Evolutionary conservation across 2,329 filamentous ascomycete species (phyloP).

Genomic region (Cadophora luteo-olivacea): DNA sequence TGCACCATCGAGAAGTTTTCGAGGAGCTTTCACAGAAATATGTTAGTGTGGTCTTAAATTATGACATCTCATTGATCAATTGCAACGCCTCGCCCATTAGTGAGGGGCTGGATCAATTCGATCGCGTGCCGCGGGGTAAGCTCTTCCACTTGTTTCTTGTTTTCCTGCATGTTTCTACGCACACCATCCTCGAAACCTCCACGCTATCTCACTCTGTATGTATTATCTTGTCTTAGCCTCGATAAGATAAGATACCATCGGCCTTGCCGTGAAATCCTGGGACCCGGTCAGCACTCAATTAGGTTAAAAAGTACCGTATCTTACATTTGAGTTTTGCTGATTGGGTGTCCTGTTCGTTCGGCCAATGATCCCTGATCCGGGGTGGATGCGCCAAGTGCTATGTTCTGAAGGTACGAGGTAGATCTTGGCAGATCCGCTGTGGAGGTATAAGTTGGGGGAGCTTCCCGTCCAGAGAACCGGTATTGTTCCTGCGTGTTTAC

Average conservation of each 20-base stretch:
- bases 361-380: background rate
- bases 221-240: no score
- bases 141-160: background rate
- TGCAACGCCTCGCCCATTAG: background rate
- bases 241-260: conserved; percentile 4
- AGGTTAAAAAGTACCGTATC: conserved; percentile 9
- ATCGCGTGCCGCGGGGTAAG: background rate
- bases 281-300: background rate
- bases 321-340: background rate
- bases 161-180: background rate
- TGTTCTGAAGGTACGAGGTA: background rate
- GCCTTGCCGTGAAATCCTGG: background rate
- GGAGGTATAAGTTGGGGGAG: background rate
- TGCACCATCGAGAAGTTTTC: background rate
- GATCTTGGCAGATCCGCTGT: background rate
- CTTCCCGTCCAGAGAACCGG: background rate
- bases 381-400: conserved; percentile 7
- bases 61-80: background rate
- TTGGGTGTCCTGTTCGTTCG: background rate
- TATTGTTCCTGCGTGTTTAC: background rate
- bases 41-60: background rate
- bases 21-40: no score
- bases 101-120: background rate
- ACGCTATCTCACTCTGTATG: background rate
- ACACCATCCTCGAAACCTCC: background rate